Percentiles rank a stretch among this genome's conserved stretches.
These are phyloP conservation scores for Achlya hypogyna DNA, from an alignment of 352 stramenopile genomes.

Conservation along the genomic window DNA sequence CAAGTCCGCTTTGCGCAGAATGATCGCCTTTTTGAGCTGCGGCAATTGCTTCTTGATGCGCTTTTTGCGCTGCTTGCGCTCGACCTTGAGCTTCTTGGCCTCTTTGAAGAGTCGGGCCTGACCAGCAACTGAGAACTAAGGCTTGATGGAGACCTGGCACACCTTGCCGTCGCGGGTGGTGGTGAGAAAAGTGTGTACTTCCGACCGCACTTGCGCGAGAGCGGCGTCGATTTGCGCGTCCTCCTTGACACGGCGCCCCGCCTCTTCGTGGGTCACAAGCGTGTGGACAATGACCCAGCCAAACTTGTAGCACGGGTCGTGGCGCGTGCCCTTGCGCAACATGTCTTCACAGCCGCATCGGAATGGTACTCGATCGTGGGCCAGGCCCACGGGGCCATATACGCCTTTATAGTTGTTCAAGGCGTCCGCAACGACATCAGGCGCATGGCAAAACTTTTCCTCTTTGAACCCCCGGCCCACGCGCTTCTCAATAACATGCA, in stretches of 20 bases:
- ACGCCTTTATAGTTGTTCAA: conserved; percentile 50
- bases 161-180: conserved; percentile 25
- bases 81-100: conserved; percentile 10
- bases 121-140: background rate
- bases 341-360: conserved; percentile 61
- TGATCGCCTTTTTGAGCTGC: conserved; percentile 28
- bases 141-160: background rate
- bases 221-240: conserved; percentile 38
- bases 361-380: conserved; percentile 54
- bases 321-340: conserved; percentile 53
- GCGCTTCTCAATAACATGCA: conserved; percentile 51
- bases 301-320: conserved; percentile 46
- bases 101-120: conserved; percentile 16
- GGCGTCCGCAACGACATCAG: conserved; percentile 35
- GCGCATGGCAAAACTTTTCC: conserved; percentile 43
- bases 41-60: conserved; percentile 52
- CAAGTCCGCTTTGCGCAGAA: conserved; percentile 5
- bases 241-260: conserved; percentile 33
- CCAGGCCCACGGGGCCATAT: conserved; percentile 51
- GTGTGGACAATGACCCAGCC: conserved; percentile 58
- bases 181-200: conserved; percentile 49
- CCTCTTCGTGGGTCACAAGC: conserved; percentile 51
- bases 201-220: conserved; percentile 35
- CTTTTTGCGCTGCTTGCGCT: conserved; percentile 40
- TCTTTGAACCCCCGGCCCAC: conserved; percentile 55